phyloP scores from a whole-genome alignment of 805 yeast genomes.

The Clavispora fructus region DNA sequence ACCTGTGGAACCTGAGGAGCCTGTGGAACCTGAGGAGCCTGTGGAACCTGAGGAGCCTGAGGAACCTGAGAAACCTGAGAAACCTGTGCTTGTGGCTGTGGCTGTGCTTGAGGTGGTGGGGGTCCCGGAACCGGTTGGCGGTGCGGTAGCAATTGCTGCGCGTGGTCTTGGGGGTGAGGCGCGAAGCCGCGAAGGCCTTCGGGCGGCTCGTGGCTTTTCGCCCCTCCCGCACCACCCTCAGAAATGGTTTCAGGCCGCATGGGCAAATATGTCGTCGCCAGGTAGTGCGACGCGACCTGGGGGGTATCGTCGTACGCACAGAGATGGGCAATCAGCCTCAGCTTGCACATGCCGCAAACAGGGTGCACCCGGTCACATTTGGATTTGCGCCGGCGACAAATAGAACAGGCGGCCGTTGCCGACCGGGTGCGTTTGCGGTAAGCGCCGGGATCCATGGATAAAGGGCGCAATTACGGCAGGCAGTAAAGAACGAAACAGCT shows the following conservation, averaged over 20 bases:
- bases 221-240: constrained; percentile 1
- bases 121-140: too few species aligned
- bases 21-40: too few species aligned
- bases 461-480: not conserved
- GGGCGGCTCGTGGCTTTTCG: too few species aligned
- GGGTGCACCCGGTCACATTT: constrained; percentile 40
- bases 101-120: too few species aligned
- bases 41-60: too few species aligned
- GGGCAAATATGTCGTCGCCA: constrained; percentile 9
- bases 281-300: not conserved
- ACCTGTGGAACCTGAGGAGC: too few species aligned
- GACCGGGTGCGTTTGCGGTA: constrained; percentile 33
- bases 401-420: constrained; percentile 42
- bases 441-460: constrained; percentile 4
- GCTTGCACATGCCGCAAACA: constrained; percentile 38
- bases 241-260: not conserved
- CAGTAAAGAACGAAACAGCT: not conserved
- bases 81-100: too few species aligned
- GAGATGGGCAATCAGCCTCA: constrained; percentile 39
- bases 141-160: not conserved
- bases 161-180: too few species aligned
- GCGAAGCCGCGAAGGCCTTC: too few species aligned
- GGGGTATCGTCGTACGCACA: constrained; percentile 30
- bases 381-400: constrained; percentile 39
- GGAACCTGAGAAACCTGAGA: too few species aligned